phyloP scores from a whole-genome alignment of 2,329 filamentous ascomycete genomes.

The Albifimbria verrucaria region DNA sequence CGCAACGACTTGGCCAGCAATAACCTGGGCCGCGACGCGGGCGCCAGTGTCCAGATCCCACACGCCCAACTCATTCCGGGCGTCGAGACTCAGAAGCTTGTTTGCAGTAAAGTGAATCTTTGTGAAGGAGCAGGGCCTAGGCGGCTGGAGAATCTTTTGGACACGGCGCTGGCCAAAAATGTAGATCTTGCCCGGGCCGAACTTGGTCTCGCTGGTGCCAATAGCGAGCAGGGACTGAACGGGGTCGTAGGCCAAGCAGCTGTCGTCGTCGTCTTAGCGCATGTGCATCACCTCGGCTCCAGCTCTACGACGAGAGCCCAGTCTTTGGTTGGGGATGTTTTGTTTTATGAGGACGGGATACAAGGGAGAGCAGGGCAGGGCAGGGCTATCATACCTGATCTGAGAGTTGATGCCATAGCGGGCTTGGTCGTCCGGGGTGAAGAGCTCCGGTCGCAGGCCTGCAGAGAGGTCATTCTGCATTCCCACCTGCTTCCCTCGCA shows the following conservation, averaged over 20 bases:
- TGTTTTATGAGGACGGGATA: too few relatives aligned
- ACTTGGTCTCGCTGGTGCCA: conserved; percentile 83
- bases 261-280: conserved; percentile 27
- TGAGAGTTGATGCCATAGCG: conserved; percentile 81
- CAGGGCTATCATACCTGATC: conserved; percentile 56
- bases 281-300: too few relatives aligned
- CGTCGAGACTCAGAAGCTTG: conserved; percentile 80
- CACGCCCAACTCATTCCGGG: conserved; percentile 78
- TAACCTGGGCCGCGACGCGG: conserved; percentile 66
- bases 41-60: conserved; percentile 74
- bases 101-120: conserved; percentile 82
- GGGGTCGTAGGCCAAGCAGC: conserved; percentile 85
- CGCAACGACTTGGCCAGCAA: conserved; percentile 71
- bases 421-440: conserved; percentile 78
- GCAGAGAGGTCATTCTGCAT: conserved; percentile 88
- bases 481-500: conserved; percentile 90
- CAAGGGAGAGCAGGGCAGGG: too few relatives aligned
- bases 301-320: too few relatives aligned
- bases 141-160: conserved; percentile 68
- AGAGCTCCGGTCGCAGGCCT: conserved; percentile 72
- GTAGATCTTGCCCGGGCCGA: conserved; percentile 83
- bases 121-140: conserved; percentile 70
- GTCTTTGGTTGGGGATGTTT: too few relatives aligned
- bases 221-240: conserved; percentile 90
- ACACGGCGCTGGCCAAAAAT: conserved; percentile 82